A percentile compares a stretch with the other conserved stretches of the same genome.
Evolutionary conservation across 495 filamentous ascomycete species (phyloP).

Genomic region (Neurospora intermedia): DNA sequence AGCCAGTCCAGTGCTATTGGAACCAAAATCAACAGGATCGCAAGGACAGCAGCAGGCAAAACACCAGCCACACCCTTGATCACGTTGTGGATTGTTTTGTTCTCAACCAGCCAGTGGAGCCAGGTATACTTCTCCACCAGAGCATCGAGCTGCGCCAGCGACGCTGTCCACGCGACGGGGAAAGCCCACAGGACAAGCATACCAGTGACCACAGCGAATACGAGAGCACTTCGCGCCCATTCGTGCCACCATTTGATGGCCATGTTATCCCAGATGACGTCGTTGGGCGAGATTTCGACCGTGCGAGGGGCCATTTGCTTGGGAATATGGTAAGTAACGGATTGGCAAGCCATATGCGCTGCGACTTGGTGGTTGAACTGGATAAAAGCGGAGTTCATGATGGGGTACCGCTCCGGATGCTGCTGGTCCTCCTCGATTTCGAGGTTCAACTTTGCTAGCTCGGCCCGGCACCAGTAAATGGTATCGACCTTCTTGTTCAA

Average conservation of each 20-base stretch:
- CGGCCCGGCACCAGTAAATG: slow-evolving; percentile 81
- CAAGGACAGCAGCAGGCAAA: slow-evolving; percentile 67
- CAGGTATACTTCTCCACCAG: slow-evolving; percentile 54
- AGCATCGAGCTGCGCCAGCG: slow-evolving; percentile 63
- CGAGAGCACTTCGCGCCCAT: slow-evolving; percentile 60
- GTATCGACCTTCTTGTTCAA: slow-evolving; percentile 89
- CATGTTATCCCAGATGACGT: slow-evolving; percentile 98
- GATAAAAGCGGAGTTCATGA: slow-evolving; percentile 97
- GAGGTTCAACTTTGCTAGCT: slow-evolving; percentile 78
- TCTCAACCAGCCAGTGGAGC: slow-evolving; percentile 57
- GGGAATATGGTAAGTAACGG: slow-evolving; percentile 82
- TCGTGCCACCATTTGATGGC: slow-evolving; percentile 91
- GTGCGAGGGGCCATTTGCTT: slow-evolving; percentile 89
- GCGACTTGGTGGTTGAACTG: slow-evolving; percentile 98
- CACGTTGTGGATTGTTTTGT: slow-evolving; percentile 45
- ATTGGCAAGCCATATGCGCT: slow-evolving; percentile 95
- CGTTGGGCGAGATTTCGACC: slow-evolving; percentile 85
- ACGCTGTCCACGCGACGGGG: slow-evolving; percentile 79
- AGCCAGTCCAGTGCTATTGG: slow-evolving; percentile 65
- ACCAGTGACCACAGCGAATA: slow-evolving; percentile 54
- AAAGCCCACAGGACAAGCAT: slow-evolving; percentile 88
- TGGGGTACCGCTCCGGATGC: slow-evolving; percentile 74
- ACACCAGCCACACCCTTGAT: slow-evolving; percentile 76
- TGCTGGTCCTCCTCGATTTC: slow-evolving; percentile 91
- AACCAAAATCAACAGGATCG: slow-evolving; percentile 68